Base-by-base conservation (phyloP, 2,329 filamentous ascomycete genomes). In the Cladosporium sp. region DNA sequence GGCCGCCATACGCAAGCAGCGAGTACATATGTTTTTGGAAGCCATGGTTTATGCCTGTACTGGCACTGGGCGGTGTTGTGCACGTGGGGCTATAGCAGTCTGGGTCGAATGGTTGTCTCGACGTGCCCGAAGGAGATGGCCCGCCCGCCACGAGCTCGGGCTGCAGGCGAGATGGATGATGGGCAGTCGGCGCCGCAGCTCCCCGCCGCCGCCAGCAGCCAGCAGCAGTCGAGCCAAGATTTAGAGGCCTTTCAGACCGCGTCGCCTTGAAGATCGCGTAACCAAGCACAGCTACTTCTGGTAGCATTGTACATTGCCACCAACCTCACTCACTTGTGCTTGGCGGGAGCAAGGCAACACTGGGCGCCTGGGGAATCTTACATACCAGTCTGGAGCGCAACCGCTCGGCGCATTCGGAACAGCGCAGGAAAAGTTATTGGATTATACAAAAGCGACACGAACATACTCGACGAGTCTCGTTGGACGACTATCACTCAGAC, bases 1-100 rank as follows among this genome's bases (percentile, higher is more conserved):
- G 10, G 69, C 28, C 31, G 63, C 69, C n/a, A 66, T 65, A 23
- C 71, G 70, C 59, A 72, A 64, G 46, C 72, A 73, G 16, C 68
- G 68, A 40, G 68, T 69, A 62, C 72, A 73, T 64, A 72, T 70
- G 29, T 65, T 67, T 59, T 66, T 69, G 53, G 71, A 70, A n/a
- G 70, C 68, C 71, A 73, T 73, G 35, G 28, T 65, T 1, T 31
- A n/a, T 33, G 26, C 26, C 18, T 56, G 44, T 49, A 26, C 37
- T 57, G 29, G 59, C 31, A 59, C 55, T 12, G 10, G 56, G 14
- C 56, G 21, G 14, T 18, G 46, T 26, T 7, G 29, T 52, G 31
- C 29, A 33, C 26, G 53, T 12, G 40, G 21, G 28, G 55, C 50
- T 35, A 46, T 52, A 33, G 33, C n/a, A 6, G 50, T 46, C 35